Percentiles rank a stretch among this genome's conserved stretches.
phyloP scores from a whole-genome alignment of 2,329 filamentous ascomycete genomes.

The Colletotrichum cordylinicola region DNA sequence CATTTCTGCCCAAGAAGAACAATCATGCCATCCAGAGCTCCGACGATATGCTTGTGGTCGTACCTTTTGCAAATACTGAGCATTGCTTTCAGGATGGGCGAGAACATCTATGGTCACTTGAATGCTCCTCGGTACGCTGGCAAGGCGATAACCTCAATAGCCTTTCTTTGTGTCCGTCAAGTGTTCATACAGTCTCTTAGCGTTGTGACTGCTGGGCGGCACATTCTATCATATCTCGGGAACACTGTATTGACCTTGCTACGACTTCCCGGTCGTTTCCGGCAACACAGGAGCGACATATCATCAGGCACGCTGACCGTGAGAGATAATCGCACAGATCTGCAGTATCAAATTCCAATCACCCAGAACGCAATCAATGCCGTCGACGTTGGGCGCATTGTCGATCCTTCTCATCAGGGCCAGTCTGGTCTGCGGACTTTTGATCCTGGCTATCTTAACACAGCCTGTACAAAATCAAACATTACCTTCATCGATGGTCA shows the following conservation, averaged over 20 bases:
- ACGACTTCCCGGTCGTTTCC: background rate
- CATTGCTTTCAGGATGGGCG: background rate
- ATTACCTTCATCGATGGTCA: conserved; percentile 38
- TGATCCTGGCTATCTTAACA: conserved; percentile 1
- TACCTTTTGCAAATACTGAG: background rate
- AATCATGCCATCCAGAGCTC: background rate
- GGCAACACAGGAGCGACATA: background rate
- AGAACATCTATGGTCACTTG: background rate
- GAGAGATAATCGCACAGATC: background rate
- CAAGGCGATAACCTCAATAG: background rate
- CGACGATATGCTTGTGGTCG: background rate
- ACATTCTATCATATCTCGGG: background rate
- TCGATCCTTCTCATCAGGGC: background rate
- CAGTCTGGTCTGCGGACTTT: background rate
- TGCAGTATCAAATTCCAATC: background rate
- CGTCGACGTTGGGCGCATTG: background rate
- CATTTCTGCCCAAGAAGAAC: background rate
- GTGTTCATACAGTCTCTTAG: background rate
- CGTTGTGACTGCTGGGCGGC: background rate
- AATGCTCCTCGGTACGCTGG: background rate
- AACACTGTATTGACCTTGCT: background rate
- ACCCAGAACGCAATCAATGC: background rate
- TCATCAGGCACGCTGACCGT: background rate
- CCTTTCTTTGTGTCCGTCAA: background rate
- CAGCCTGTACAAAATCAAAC: conserved; percentile 6